Base-by-base conservation (phyloP, 2,329 filamentous ascomycete species). In the Mariannaea elegans region DNA sequence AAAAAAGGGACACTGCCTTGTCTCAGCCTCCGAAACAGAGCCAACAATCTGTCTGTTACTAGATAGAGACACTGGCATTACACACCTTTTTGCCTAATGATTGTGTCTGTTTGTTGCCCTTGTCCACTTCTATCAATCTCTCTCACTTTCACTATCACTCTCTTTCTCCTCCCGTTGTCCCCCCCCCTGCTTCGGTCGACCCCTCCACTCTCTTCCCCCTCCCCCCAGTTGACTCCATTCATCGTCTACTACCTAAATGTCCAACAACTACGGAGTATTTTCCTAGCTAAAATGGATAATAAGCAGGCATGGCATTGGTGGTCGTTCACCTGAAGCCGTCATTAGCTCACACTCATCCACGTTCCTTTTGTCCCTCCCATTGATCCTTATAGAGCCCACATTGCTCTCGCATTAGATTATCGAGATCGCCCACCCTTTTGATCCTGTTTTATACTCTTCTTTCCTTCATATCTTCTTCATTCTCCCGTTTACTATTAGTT, bases 21-120 rank as follows among this genome's bases (percentile, higher is more conserved):
- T 75, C 73, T 75, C 71, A 75, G 68, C 69, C 66, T 63, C 58
- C 62, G 70, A 73, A 73, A 71, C 66, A 70, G 65, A 68, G 73
- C 75, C 69, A 63, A 67, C 65, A 49, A 19, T 34, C 47, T n/a
- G 39, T 44, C 39, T 14, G 19, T 44, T 44, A 14, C 39, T 14
- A n/a, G 39, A 44, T 14, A 16, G 39, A 14, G 39, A 7, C 36
- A 19, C 16, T 19, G 4, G 14, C 36, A 19, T 39, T 36, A 36
- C 32, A 36, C 32, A n/a, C 32, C 13, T 36, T 36, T 36, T 36
- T 8, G 32, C 32, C 14, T 5, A 13, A 53, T 52, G 52, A 36
- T 34, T 50, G 44, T 36, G 9, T n/a, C 42, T 52, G 42, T 44
- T 52, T 45, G 34, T 34, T 61, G 59, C 56, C 61, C 39, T 42